These are phyloP conservation scores for Tolypocladium capitatum DNA, from an alignment of 2,329 filamentous ascomycete species.

Conservation along the genomic window DNA sequence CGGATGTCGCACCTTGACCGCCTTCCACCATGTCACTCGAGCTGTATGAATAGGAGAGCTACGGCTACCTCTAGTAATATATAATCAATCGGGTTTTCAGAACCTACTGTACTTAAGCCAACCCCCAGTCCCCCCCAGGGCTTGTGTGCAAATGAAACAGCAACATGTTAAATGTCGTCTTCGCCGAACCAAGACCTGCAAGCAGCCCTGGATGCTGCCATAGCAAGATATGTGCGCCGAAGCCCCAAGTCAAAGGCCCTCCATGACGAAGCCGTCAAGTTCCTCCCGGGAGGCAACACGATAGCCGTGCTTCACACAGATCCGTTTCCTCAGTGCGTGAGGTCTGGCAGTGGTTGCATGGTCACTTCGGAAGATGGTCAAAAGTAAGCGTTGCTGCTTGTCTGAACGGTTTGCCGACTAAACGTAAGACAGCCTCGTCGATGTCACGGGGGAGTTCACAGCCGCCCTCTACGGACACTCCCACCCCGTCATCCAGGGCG, in stretches of 20 bases:
- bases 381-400: constrained; percentile 10
- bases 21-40: constrained; percentile 7
- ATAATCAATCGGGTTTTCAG: no score
- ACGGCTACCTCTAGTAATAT: no score
- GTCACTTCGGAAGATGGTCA: constrained; percentile 28
- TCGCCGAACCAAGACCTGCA: constrained; percentile 4
- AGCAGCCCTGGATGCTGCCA: constrained; percentile 18
- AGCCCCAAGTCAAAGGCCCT: constrained; percentile 25
- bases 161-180: background rate
- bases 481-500: constrained; percentile 35
- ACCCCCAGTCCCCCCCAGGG: no score
- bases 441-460: constrained; percentile 50
- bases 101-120: no score
- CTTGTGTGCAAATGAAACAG: no score
- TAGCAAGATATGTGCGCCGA: constrained; percentile 17
- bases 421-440: constrained; percentile 32
- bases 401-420: background rate
- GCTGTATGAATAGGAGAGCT: no score
- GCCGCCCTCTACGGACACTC: constrained; percentile 56
- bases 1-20: constrained; percentile 16
- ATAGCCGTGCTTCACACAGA: constrained; percentile 28
- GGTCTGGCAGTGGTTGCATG: constrained; percentile 20
- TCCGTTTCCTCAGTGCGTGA: constrained; percentile 30
- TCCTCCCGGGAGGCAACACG: constrained; percentile 33
- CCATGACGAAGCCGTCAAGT: constrained; percentile 22